These are phyloP conservation scores for Ophiocordyceps polyrhachis-furcata DNA, from an alignment of 2,329 filamentous ascomycete species.

Conservation along the genomic window DNA sequence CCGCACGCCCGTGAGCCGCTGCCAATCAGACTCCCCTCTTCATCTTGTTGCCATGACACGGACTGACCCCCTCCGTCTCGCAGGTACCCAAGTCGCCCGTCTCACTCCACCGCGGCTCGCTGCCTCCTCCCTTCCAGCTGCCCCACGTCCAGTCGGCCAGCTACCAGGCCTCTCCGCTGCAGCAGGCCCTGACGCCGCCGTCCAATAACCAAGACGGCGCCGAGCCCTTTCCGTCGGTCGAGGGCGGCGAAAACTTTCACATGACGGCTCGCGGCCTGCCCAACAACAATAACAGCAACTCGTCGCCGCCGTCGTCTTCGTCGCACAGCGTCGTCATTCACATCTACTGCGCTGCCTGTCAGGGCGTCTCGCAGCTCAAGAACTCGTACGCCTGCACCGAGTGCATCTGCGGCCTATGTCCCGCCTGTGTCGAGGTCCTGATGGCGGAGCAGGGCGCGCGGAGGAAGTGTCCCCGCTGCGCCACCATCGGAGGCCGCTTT, in stretches of 20 bases:
- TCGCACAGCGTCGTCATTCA: constrained; percentile 48
- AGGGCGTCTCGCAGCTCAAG: constrained; percentile 54
- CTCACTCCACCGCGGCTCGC: constrained; percentile 41
- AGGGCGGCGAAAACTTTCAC: constrained; percentile 56
- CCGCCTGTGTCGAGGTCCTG: constrained; percentile 67
- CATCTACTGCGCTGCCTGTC: constrained; percentile 84
- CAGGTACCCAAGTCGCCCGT: constrained; percentile 48
- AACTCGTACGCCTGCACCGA: constrained; percentile 90
- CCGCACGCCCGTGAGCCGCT: constrained; percentile 55
- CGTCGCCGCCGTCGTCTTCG: constrained; percentile 55
- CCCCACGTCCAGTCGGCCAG: constrained; percentile 43
- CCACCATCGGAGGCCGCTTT: constrained; percentile 60
- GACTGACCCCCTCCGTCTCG: not conserved
- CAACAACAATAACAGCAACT: constrained; percentile 19
- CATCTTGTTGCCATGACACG: no score
- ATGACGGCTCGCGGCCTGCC: constrained; percentile 46
- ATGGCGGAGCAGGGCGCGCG: constrained; percentile 58
- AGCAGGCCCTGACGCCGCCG: constrained; percentile 78
- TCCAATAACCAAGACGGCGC: constrained; percentile 45
- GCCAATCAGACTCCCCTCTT: no score
- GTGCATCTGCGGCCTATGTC: constrained; percentile 85
- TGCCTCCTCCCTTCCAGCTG: constrained; percentile 42
- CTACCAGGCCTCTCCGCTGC: constrained; percentile 78
- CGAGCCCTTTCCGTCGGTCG: constrained; percentile 79
- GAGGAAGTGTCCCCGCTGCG: constrained; percentile 62